Evolutionary conservation across 2,329 filamentous ascomycete genomes (phyloP).

Genomic region (Metarhizium anisopliae): DNA sequence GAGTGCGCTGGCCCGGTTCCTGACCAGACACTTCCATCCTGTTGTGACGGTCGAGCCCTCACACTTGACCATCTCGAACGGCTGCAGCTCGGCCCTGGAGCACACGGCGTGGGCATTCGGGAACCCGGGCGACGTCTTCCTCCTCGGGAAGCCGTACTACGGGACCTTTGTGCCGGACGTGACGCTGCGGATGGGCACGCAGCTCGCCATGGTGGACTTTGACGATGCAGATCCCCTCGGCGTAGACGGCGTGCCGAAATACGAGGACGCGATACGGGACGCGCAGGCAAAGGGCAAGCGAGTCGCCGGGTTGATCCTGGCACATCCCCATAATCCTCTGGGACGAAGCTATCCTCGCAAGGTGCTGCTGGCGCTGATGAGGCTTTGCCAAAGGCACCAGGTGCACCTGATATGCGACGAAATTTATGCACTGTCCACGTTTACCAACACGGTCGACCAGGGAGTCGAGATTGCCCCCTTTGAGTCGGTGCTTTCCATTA

Average conservation of each 20-base stretch:
- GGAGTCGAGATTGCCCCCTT: slow-evolving; percentile 25
- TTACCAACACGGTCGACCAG: slow-evolving; percentile 26
- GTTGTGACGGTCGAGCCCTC: slow-evolving; percentile 17
- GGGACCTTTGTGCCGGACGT: slow-evolving; percentile 39
- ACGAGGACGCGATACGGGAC: slow-evolving; percentile 34
- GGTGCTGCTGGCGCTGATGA: slow-evolving; percentile 31
- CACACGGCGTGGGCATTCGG: slow-evolving; percentile 29
- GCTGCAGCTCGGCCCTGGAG: slow-evolving; percentile 32
- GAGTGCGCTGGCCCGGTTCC: slow-evolving; percentile 23
- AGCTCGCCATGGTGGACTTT: slow-evolving; percentile 35
- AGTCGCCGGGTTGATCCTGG: slow-evolving; percentile 40
- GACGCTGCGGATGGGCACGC: slow-evolving; percentile 28
- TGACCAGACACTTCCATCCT: slow-evolving; percentile 24
- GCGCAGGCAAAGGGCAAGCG: slow-evolving; percentile 27
- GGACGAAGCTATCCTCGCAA: slow-evolving; percentile 36
- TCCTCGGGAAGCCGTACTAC: slow-evolving; percentile 37
- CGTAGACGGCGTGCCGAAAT: slow-evolving; percentile 28
- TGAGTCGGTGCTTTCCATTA: slow-evolving; percentile 35
- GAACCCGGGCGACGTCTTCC: slow-evolving; percentile 29
- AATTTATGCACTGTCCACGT: slow-evolving; percentile 44
- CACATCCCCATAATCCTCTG: slow-evolving; percentile 43
- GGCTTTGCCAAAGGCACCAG: slow-evolving; percentile 35
- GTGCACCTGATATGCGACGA: slow-evolving; percentile 41
- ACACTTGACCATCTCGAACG: slow-evolving; percentile 29
- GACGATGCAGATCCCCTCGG: slow-evolving; percentile 33